phyloP scores from a whole-genome alignment of 768 basidiomycete genomes.

The Suillus weaverae region DNA sequence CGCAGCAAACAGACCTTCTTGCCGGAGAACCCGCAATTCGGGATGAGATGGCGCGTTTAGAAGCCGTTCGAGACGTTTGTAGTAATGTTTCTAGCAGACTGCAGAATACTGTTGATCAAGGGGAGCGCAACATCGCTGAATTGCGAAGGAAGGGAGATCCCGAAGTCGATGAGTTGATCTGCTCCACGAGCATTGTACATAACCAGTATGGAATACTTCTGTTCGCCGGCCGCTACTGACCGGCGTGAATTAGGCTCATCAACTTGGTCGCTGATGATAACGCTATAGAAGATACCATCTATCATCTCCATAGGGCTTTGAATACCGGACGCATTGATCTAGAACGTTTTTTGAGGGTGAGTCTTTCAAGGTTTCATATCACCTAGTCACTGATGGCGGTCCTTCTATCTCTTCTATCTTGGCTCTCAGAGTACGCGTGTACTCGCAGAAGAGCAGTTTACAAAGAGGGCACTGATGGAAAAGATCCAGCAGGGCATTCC shows the following conservation, averaged over 20 bases:
- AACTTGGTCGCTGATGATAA: conserved; percentile 99
- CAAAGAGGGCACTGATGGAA: conserved; percentile 92
- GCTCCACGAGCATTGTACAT: conserved; percentile 92
- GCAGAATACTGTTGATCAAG: conserved; percentile 59
- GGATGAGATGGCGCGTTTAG: conserved; percentile 94
- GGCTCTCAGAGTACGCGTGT: conserved; percentile 68
- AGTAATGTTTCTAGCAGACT: conserved; percentile 70
- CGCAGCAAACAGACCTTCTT: conserved; percentile 81
- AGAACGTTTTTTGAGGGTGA: conserved; percentile 90
- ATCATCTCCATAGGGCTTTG: conserved; percentile 91
- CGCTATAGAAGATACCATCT: conserved; percentile 97
- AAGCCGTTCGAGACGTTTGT: conserved; percentile 93
- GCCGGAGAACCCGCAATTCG: conserved; percentile 91
- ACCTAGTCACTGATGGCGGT: conserved; percentile 19
- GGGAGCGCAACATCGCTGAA: conserved; percentile 74
- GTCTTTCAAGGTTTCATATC: conserved; percentile 19
- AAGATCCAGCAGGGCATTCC: conserved; percentile 74
- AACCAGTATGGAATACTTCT: conserved; percentile 67
- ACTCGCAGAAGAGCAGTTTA: conserved; percentile 94
- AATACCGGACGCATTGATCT: conserved; percentile 91
- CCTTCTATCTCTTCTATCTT: conserved; percentile 14
- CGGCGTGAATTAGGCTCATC: conserved; percentile 62
- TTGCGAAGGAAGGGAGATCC: conserved; percentile 84
- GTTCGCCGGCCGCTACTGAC: conserved; percentile 17
- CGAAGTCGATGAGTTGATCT: conserved; percentile 94